Evolutionary conservation across 345 rosid species (phyloP), one percentile per base, ranked within the genome.

Genomic region (Populus euphratica): DNA sequence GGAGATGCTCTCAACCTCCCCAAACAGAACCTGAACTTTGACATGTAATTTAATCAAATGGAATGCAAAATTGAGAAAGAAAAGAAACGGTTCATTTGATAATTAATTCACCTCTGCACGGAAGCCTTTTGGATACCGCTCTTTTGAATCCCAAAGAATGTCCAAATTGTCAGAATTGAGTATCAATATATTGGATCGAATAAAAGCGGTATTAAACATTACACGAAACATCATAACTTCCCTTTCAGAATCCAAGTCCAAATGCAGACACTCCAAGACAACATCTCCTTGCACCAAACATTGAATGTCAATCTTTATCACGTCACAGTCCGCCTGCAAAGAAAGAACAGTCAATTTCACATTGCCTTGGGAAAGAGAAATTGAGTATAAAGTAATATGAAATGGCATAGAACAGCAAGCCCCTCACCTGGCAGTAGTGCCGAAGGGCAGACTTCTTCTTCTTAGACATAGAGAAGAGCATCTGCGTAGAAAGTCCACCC

Each of bases 201-300:
- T 96, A 85, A 96, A 96, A 52, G 98, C 94, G 74, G 98, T 96
- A 84, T 90, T 93, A 85, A 96, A 96, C 99, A 96, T 90, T 78
- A 93, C 85, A 21, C 99, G 97, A 70, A 96, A 96, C 94, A 96
- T 96, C 99, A 96, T 96, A 78, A 93, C 92, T 85, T 93, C 99
- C 88, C 98, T 89, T 74, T 91, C 96, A 44, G 93, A 86, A 83
- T 96, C 98, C 83, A 89, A 86, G 82, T 93, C 99, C 87, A 89
- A 86, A 86, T 93, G 99, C 77, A 92, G 91, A 78, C 96, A 93
- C 87, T 93, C 99, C 90, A 96, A 84, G 27, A 96, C 99, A 82
- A 92, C 94, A 86, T 96, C 99, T 47, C 97, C 99, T 91, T 92
- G 94, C 79, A 96, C 99, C 84, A 90, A 87, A 80, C 99, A 96